These are phyloP conservation scores for Boletus patriciae DNA, from an alignment of 768 basidiomycete species.

Conservation along the genomic window DNA sequence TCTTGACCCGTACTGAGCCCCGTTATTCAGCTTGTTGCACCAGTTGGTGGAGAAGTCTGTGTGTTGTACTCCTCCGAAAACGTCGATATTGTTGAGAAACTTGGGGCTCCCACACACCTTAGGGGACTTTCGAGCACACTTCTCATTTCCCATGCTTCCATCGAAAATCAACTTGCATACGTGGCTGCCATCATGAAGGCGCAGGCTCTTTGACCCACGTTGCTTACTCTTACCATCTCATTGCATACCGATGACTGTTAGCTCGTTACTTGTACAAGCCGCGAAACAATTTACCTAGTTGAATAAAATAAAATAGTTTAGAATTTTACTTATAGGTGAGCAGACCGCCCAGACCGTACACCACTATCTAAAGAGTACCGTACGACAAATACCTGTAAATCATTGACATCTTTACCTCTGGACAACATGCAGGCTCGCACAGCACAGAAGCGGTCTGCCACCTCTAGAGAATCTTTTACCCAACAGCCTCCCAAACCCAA, in stretches of 20 bases:
- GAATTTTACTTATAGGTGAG: no score
- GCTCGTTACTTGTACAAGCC: not conserved
- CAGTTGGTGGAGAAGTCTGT: slow-evolving; percentile 51
- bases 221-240: not conserved
- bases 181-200: slow-evolving; percentile 48
- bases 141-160: slow-evolving; percentile 55
- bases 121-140: slow-evolving; percentile 44
- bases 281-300: no score
- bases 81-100: slow-evolving; percentile 42
- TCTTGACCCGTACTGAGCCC: not conserved
- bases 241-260: not conserved
- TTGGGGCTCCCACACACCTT: slow-evolving; percentile 50
- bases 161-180: slow-evolving; percentile 61
- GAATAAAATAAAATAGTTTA: no score
- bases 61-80: slow-evolving; percentile 61
- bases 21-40: slow-evolving; percentile 52
- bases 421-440: slow-evolving; percentile 38
- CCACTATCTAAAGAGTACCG: not conserved
- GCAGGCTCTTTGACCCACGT: slow-evolving; percentile 9
- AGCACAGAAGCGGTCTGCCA: slow-evolving; percentile 45
- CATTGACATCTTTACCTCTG: not conserved
- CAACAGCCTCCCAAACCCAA: slow-evolving; percentile 42
- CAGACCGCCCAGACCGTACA: not conserved
- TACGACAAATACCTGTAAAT: slow-evolving; percentile 29
- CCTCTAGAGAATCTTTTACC: slow-evolving; percentile 34